A percentile compares a stretch with the other conserved stretches of the same genome.
These are phyloP conservation scores for Oryza australiensis DNA, from an alignment of 176 grass and related monocot genomes.

Conservation along the genomic window DNA sequence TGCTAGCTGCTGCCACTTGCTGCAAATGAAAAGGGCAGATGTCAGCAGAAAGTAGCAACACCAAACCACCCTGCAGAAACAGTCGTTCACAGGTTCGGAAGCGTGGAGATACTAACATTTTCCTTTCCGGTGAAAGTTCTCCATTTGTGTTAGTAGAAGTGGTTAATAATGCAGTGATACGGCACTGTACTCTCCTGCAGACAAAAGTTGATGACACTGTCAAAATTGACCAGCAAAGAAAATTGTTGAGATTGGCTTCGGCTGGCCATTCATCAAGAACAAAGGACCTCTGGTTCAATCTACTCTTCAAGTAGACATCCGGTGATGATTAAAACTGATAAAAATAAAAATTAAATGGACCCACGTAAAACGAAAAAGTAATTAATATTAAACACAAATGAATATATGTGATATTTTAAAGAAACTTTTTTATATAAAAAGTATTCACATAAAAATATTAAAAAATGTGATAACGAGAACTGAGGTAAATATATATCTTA, in stretches of 20 bases:
- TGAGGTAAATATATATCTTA: too few relatives aligned
- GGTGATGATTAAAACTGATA: too few relatives aligned
- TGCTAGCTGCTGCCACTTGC: background rate
- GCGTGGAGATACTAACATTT: background rate
- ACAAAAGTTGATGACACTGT: slow-evolving; percentile 1
- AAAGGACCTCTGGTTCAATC: background rate
- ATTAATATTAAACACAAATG: too few relatives aligned
- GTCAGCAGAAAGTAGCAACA: background rate
- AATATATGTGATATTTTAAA: too few relatives aligned
- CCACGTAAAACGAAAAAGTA: too few relatives aligned
- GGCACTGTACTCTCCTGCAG: slow-evolving; percentile 1
- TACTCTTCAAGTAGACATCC: background rate
- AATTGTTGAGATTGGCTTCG: background rate
- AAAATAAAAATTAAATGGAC: too few relatives aligned
- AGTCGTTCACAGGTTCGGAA: background rate
- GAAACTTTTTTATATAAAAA: too few relatives aligned
- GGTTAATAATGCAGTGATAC: background rate
- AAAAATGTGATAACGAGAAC: too few relatives aligned
- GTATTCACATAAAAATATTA: too few relatives aligned
- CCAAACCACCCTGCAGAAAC: background rate
- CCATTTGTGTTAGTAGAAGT: background rate
- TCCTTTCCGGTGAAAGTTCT: background rate
- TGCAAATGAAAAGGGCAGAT: background rate
- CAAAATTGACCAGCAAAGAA: slow-evolving; percentile 27
- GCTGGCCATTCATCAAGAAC: background rate